Conservation (phyloP, 768 basidiomycete species). For the Stropharia rugosoannulata region DNA sequence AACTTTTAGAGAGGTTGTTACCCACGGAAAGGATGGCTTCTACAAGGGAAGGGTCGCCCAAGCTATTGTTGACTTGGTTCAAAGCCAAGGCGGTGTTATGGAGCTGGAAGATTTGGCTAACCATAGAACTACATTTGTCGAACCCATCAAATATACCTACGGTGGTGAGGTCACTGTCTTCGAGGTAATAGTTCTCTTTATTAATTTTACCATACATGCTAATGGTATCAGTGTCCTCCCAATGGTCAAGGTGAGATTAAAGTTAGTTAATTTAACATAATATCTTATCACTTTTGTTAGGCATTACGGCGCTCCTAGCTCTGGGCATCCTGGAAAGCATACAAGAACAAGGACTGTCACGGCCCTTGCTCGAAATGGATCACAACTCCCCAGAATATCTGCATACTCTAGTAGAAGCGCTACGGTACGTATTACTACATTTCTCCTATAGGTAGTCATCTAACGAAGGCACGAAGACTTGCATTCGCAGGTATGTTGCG, state of each 20-base stretch:
- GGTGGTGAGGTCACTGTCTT: constrained; percentile 83
- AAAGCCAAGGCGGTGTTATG: constrained; percentile 91
- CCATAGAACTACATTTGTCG: constrained; percentile 76
- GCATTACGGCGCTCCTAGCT: constrained; percentile 90
- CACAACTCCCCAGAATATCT: constrained; percentile 92
- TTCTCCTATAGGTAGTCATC: neutral
- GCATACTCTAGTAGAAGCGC: constrained; percentile 82
- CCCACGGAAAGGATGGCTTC: constrained; percentile 87
- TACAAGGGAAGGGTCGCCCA: constrained; percentile 91
- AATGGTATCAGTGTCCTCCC: constrained; percentile 75
- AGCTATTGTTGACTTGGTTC: constrained; percentile 83
- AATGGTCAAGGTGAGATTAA: constrained; percentile 79
- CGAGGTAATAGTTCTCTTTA: constrained; percentile 56
- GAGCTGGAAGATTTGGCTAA: constrained; percentile 89
- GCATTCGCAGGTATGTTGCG: constrained; percentile 70
- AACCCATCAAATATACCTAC: constrained; percentile 92
- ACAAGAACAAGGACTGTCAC: constrained; percentile 69
- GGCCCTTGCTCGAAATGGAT: constrained; percentile 74
- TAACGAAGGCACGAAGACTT: constrained; percentile 35
- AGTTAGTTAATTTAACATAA: neutral
- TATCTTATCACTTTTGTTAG: constrained; percentile 27
- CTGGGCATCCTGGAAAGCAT: constrained; percentile 90
- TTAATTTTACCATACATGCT: neutral
- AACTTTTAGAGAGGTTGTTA: constrained; percentile 80
- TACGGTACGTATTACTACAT: constrained; percentile 52